phyloP scores from a whole-genome alignment of 495 filamentous ascomycete species.

The Talaromyces adpressus region DNA sequence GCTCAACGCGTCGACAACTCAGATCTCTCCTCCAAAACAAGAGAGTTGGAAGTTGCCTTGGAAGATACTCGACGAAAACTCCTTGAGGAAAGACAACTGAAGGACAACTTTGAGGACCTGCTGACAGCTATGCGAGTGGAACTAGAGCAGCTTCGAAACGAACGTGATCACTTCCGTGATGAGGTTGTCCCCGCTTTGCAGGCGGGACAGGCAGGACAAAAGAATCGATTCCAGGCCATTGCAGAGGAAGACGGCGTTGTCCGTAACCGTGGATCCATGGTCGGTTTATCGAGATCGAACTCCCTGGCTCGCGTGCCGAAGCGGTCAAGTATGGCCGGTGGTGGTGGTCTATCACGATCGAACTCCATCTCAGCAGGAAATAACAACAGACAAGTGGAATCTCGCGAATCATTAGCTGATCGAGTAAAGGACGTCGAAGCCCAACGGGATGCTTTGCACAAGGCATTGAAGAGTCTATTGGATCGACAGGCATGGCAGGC shows the following conservation, averaged over 20 bases:
- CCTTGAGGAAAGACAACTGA: constrained; percentile 76
- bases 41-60: constrained; percentile 70
- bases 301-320: constrained; percentile 46
- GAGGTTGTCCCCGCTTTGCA: constrained; percentile 71
- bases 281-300: constrained; percentile 54
- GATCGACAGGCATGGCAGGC: constrained; percentile 77
- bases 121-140: constrained; percentile 77
- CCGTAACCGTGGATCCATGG: constrained; percentile 20
- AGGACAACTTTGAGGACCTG: constrained; percentile 91
- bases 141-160: constrained; percentile 72
- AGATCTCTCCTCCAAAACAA: constrained; percentile 36
- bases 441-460: constrained; percentile 88
- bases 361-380: constrained; percentile 57
- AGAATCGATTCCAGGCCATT: constrained; percentile 59
- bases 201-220: constrained; percentile 60
- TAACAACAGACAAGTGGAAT: constrained; percentile 47
- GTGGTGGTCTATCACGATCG: constrained; percentile 37
- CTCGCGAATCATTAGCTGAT: constrained; percentile 66
- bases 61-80: constrained; percentile 77
- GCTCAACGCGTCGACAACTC: constrained; percentile 37
- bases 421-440: constrained; percentile 86
- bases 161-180: constrained; percentile 86
- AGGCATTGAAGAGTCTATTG: constrained; percentile 77
- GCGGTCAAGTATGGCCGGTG: constrained; percentile 23
- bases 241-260: constrained; percentile 48